These are phyloP conservation scores for Venturiaceae sp. DNA, from an alignment of 2,329 filamentous ascomycete species.

Conservation along the genomic window DNA sequence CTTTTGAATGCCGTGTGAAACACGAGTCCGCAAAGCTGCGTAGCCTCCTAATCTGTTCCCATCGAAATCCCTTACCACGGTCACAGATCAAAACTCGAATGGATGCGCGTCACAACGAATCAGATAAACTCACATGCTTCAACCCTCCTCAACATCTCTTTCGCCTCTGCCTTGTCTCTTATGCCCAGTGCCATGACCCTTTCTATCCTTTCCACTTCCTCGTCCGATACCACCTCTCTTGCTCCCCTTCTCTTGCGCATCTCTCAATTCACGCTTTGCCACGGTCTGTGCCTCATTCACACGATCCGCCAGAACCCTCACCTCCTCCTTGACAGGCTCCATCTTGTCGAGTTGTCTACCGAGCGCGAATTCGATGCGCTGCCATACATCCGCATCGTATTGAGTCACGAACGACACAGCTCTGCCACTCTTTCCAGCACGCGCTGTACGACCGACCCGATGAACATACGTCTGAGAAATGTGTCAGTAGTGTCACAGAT, in stretches of 20 bases:
- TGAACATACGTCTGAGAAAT: constrained; percentile 63
- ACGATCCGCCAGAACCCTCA: constrained; percentile 67
- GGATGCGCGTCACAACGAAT: not conserved
- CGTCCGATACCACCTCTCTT: constrained; percentile 28
- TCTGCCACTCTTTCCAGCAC: constrained; percentile 75
- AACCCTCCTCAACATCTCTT: constrained; percentile 72
- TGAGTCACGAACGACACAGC: constrained; percentile 78
- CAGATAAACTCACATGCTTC: constrained; percentile 12
- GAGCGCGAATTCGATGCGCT: constrained; percentile 73
- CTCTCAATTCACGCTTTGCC: constrained; percentile 68
- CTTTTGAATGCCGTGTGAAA: too few relatives aligned
- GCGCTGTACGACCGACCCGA: constrained; percentile 76
- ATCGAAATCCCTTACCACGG: too few relatives aligned
- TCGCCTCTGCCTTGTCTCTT: constrained; percentile 46
- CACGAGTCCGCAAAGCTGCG: too few relatives aligned
- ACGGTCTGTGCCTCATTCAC: constrained; percentile 78
- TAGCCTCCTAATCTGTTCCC: too few relatives aligned
- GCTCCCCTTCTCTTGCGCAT: constrained; percentile 57
- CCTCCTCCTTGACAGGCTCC: constrained; percentile 69
- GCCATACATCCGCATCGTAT: constrained; percentile 74
- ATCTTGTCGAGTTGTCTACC: constrained; percentile 67
- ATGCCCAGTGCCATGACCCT: constrained; percentile 30
- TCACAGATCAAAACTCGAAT: not conserved
- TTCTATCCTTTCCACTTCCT: constrained; percentile 17
- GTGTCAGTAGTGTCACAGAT: too few relatives aligned